Conservation (phyloP, 495 filamentous ascomycete species). For the Mytilinidion resinicola region DNA sequence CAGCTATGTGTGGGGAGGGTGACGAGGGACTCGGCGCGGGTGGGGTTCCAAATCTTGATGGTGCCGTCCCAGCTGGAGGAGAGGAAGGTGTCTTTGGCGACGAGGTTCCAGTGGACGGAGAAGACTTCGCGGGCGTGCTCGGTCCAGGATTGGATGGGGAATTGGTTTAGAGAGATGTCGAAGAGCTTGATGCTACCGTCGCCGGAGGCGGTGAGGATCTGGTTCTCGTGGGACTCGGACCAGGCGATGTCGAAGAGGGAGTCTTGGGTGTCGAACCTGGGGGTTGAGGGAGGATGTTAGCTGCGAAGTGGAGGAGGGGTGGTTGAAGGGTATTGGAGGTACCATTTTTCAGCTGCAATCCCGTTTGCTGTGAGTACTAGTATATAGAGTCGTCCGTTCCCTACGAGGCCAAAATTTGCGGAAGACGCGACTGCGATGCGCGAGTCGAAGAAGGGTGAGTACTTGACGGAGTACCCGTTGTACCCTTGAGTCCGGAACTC, state of each 20-base stretch:
- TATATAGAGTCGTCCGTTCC: slow-evolving; percentile 84
- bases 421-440: slow-evolving; percentile 79
- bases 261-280: slow-evolving; percentile 91
- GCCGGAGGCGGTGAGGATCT: slow-evolving; percentile 77
- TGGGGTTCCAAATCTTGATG: slow-evolving; percentile 85
- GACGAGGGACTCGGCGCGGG: slow-evolving; percentile 58
- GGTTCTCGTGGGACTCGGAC: slow-evolving; percentile 93
- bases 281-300: background rate
- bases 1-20: slow-evolving; percentile 87
- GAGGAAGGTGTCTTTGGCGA: slow-evolving; percentile 83
- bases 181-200: slow-evolving; percentile 94
- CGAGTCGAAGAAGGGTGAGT: slow-evolving; percentile 95
- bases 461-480: slow-evolving; percentile 93
- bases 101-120: slow-evolving; percentile 83
- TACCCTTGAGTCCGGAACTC: slow-evolving; percentile 88
- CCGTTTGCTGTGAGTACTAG: slow-evolving; percentile 74
- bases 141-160: slow-evolving; percentile 79
- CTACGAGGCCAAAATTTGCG: slow-evolving; percentile 92
- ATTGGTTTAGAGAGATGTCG: slow-evolving; percentile 68
- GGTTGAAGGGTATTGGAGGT: slow-evolving; percentile 1
- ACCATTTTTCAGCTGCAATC: slow-evolving; percentile 75
- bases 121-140: slow-evolving; percentile 92
- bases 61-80: slow-evolving; percentile 92
- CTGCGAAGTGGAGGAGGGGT: background rate
- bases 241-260: slow-evolving; percentile 88